phyloP scores from a whole-genome alignment of 805 yeast genomes.

The Wickerhamiella dianesei region DNA sequence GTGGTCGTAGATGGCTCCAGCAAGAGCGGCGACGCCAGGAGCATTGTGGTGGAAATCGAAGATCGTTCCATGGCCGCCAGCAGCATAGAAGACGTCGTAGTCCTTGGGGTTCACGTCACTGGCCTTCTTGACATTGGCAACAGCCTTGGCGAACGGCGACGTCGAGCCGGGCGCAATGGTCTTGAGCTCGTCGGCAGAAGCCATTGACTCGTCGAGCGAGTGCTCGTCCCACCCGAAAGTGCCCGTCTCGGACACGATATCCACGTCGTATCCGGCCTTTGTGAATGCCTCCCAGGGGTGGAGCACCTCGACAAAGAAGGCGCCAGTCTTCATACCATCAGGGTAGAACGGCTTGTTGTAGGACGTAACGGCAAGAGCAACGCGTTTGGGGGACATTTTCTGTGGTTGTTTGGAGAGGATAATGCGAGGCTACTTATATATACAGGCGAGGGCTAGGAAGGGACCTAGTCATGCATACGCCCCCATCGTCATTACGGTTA shows the following conservation, averaged over 20 bases:
- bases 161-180: conserved; percentile 30
- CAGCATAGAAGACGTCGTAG: conserved; percentile 43
- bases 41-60: conserved; percentile 44
- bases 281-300: conserved; percentile 43
- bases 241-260: conserved; percentile 47
- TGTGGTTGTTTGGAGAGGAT: too few relatives aligned
- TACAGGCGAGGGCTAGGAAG: too few relatives aligned
- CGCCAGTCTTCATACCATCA: conserved; percentile 50
- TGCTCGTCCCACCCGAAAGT: conserved; percentile 44
- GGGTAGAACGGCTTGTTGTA: conserved; percentile 33
- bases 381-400: conserved; percentile 11
- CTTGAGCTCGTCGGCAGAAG: conserved; percentile 33
- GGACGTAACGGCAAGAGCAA: conserved; percentile 16
- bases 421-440: too few relatives aligned
- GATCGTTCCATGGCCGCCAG: conserved; percentile 54
- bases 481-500: background rate
- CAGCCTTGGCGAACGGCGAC: conserved; percentile 27
- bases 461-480: too few relatives aligned
- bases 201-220: conserved; percentile 32
- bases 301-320: conserved; percentile 43
- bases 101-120: conserved; percentile 36
- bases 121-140: conserved; percentile 34
- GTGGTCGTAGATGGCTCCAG: conserved; percentile 33
- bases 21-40: conserved; percentile 32
- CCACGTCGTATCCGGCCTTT: conserved; percentile 39